Evolutionary conservation across 305 asterid genomes (phyloP), one percentile per base, ranked within the genome.

Genomic region (Fraxinus platypoda): DNA sequence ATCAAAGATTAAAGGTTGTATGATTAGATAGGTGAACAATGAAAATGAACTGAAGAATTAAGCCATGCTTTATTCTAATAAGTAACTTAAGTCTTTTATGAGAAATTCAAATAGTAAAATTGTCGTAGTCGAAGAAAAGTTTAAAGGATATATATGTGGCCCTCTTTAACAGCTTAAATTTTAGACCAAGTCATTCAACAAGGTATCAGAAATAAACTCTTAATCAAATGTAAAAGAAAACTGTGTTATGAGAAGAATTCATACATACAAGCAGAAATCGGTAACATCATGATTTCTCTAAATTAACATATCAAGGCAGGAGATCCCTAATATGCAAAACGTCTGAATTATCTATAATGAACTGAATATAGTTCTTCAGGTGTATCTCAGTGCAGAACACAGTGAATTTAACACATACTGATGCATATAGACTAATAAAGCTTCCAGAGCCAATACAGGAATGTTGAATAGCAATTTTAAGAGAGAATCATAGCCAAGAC

Each of bases 241-340:
- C 30, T 21, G 12, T 21, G 28, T 59, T 59, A 28, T 1, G 30
- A 13, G 76, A 25, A 19, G 75, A 23, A 13, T 21, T 74, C 78
- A 26, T 49, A 37, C 21, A 77, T 7, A 68, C 8, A 1, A 59
- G 43, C 34, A 19, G 70, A 77, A 59, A 17, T 12, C 33, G 1
- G 66, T 34, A 79, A 19, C n/a, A 62, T 78, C 15, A 37, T 37
- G 76, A 11, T 64, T 72, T 25, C 34, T 34, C 8, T 46, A 74
- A 1, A 8, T 59, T 13, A 17, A 26, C 73, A 25, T 1, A 3
- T 9, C 7, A 70, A 9, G 12, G 54, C 78, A 25, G 25, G 41
- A 80, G 41, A 84, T 19, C 54, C 79, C 54, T 30, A 46, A 46
- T 41, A 26, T 34, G 75, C 9, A 64, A 43, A 78, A 41, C 80